Base-by-base conservation (phyloP, 345 rosid genomes). In the Mallotus nudiflorus region DNA sequence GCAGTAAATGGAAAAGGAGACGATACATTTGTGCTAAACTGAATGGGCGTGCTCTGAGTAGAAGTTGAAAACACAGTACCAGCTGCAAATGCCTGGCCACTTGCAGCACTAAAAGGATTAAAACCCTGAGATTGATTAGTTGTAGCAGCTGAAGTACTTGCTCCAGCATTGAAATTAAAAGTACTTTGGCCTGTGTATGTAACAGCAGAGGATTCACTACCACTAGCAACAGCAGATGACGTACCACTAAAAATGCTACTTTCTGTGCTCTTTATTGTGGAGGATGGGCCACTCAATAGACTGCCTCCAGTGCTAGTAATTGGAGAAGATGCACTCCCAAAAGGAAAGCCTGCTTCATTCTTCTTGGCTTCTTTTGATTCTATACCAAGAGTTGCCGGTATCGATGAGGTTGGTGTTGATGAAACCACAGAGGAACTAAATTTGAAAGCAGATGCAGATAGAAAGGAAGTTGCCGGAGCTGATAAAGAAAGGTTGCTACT, bases 1-100 rank as follows among this genome's bases (percentile, higher is more conserved):
- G 82, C 89, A 63, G 84, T 67, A 69, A 72, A 64, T 20, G 83
- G 79, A 77, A 82, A 88, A 67, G 92, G 68, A 67, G 87, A 75
- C 53, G 90, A 75, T 29, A 74, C 74, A 63, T 91, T 79, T 37
- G 90, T 78, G 37, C 81, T 82, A 73, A 81, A 85, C 67, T 80
- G 86, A 76, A 67, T 69, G 9, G 90, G 89, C 39, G 56, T 60
- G 73, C 82, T 87, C 78, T 80, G 89, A 62, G 86, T 75, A 56
- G 87, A 75, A 63, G 84, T 52, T 56, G 82, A 73, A 78, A 79
- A 49, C 68, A 76, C 85, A 70, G 78, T 76, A 46, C 78, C 90
- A 61, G 76, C 57, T 33, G 73, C 77, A 83, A 86, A 81, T 54
- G 68, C 75, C 54, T 73, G 88, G 63, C 80, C 50, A 74, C 70